Evolutionary conservation across 1,284 basidiomycete species (phyloP).

Genomic region (Rhodofomes roseus): DNA sequence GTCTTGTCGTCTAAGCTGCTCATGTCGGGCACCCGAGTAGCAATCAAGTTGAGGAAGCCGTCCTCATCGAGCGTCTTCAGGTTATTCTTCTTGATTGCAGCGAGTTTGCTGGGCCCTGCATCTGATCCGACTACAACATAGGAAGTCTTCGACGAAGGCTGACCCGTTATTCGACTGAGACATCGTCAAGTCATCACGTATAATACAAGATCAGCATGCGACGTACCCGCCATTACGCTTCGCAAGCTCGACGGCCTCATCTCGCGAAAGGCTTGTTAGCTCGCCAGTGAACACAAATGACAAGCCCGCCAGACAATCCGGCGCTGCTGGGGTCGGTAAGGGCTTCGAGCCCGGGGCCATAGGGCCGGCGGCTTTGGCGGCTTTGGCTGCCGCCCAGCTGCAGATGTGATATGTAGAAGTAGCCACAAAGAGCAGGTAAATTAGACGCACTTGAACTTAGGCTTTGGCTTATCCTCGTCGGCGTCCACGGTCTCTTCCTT

Average conservation of each 20-base stretch:
- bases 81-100: constrained; percentile 77
- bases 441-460: constrained; percentile 30
- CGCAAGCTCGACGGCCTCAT: constrained; percentile 84
- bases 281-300: constrained; percentile 97
- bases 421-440: background rate
- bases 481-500: constrained; percentile 16
- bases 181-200: background rate
- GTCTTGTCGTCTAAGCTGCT: constrained; percentile 73
- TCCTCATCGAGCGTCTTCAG: constrained; percentile 85
- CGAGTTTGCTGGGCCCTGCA: constrained; percentile 86
- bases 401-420: background rate
- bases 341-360: constrained; percentile 76
- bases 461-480: constrained; percentile 23
- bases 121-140: constrained; percentile 89
- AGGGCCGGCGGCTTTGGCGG: constrained; percentile 70
- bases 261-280: constrained; percentile 80
- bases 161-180: constrained; percentile 76
- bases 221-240: constrained; percentile 91
- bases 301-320: constrained; percentile 83
- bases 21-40: constrained; percentile 45
- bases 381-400: constrained; percentile 65
- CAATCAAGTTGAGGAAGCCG: constrained; percentile 82
- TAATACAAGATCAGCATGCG: background rate
- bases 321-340: constrained; percentile 69
- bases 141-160: constrained; percentile 88